Evolutionary conservation across 2,329 filamentous ascomycete species (phyloP).

Genomic region (Teratosphaeria zuluensis): DNA sequence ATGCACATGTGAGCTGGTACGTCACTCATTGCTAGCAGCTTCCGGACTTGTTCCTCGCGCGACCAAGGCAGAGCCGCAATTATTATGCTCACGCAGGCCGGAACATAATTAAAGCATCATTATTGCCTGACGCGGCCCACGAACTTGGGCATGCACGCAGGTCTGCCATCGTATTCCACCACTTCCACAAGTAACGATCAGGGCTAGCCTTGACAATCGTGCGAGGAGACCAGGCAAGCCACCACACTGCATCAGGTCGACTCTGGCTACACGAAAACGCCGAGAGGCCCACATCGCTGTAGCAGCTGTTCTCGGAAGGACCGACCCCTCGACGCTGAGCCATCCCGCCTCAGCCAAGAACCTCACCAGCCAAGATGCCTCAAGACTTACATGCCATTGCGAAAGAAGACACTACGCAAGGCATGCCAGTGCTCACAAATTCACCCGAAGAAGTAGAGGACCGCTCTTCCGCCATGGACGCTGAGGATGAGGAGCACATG

Average conservation of each 20-base stretch:
- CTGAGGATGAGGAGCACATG: conserved; percentile 6
- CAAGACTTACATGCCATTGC: conserved; percentile 27
- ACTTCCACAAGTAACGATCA: not conserved
- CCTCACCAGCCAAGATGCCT: conserved; percentile 26
- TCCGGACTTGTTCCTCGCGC: not conserved
- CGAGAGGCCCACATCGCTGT: not conserved
- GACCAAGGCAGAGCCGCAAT: not conserved
- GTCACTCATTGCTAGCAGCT: not conserved
- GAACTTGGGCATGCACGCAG: too few species aligned
- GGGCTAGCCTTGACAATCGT: not conserved
- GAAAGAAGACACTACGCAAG: conserved; percentile 22
- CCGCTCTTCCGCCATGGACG: conserved; percentile 1
- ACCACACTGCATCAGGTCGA: not conserved
- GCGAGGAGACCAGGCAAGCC: not conserved
- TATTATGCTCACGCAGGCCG: not conserved
- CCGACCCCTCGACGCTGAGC: not conserved
- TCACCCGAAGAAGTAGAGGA: conserved; percentile 10
- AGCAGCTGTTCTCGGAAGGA: not conserved
- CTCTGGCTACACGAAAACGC: not conserved
- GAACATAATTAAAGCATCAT: not conserved
- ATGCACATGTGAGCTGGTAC: not conserved
- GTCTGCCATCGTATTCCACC: not conserved
- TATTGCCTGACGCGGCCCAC: too few species aligned
- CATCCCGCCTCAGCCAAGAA: not conserved
- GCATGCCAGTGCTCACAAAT: conserved; percentile 11